Evolutionary conservation across 495 filamentous ascomycete genomes (phyloP).

Genomic region (Neurospora sp.): DNA sequence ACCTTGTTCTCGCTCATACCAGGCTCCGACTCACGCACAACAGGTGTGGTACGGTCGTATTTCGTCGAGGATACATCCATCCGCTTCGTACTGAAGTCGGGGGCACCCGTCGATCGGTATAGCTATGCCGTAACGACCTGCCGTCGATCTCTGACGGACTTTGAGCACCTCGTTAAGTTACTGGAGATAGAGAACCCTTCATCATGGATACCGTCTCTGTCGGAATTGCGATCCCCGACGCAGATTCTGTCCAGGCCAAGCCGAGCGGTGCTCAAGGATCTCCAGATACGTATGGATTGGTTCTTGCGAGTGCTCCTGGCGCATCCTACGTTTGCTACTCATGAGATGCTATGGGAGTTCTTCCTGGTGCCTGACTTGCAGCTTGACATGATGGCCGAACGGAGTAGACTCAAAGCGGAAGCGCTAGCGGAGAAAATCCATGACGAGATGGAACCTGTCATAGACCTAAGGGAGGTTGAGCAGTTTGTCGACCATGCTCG

Average conservation of each 20-base stretch:
- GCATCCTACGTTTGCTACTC: conserved; percentile 90
- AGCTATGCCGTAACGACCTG: conserved; percentile 91
- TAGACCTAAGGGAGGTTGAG: conserved; percentile 85
- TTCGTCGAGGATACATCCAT: conserved; percentile 96
- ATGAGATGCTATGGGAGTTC: conserved; percentile 99
- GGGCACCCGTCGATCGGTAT: conserved; percentile 52
- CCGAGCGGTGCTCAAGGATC: conserved; percentile 73
- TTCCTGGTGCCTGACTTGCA: conserved; percentile 94
- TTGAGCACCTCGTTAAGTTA: conserved; percentile 80
- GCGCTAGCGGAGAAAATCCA: conserved; percentile 69
- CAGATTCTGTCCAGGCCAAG: conserved; percentile 89
- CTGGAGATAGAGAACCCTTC: conserved; percentile 88
- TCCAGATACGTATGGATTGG: conserved; percentile 75
- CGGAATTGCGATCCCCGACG: conserved; percentile 74
- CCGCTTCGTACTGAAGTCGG: conserved; percentile 87
- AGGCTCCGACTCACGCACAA: conserved; percentile 68
- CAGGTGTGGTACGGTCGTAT: conserved; percentile 90
- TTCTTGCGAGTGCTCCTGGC: conserved; percentile 77
- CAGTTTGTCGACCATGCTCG: conserved; percentile 82
- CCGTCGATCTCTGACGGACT: conserved; percentile 78
- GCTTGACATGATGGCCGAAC: conserved; percentile 77
- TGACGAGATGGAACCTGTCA: conserved; percentile 77
- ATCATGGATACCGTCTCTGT: conserved; percentile 80
- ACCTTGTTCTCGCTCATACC: conserved; percentile 67
- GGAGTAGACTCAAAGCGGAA: conserved; percentile 77